Percentiles rank a stretch among this genome's conserved stretches.
Evolutionary conservation across 768 basidiomycete species (phyloP).

Genomic region (Guyanaporus albipodus): DNA sequence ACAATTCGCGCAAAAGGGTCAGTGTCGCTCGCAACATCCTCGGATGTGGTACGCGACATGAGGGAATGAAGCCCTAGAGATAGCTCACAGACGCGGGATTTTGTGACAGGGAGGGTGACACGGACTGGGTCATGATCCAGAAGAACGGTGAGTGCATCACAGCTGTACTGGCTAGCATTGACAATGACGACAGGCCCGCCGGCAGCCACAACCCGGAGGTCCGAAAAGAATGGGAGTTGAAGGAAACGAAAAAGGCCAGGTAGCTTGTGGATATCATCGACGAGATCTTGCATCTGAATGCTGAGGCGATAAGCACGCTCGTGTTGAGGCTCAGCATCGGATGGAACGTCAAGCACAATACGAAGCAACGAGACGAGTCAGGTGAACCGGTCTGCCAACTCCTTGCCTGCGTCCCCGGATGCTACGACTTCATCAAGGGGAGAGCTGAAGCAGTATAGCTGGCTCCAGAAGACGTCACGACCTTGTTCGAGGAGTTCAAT

Average conservation of each 20-base stretch:
- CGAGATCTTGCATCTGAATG: neutral
- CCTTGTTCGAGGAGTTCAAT: constrained; percentile 28
- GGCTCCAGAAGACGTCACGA: neutral
- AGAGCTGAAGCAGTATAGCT: constrained; percentile 9
- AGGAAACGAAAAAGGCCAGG: constrained; percentile 29
- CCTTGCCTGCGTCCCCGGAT: neutral
- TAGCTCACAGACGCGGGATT: neutral
- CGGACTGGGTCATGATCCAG: constrained; percentile 1
- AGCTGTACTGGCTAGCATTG: constrained; percentile 28
- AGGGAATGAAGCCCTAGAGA: neutral
- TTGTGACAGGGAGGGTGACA: neutral
- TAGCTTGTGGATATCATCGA: constrained; percentile 14
- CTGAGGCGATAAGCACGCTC: neutral
- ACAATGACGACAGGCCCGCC: constrained; percentile 33
- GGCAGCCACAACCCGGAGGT: constrained; percentile 15
- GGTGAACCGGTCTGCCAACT: neutral
- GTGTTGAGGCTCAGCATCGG: neutral
- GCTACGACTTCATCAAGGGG: constrained; percentile 1
- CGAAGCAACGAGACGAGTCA: neutral
- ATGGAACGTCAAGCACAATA: neutral
- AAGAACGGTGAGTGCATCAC: constrained; percentile 32
- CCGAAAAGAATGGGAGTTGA: constrained; percentile 12
- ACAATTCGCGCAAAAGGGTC: constrained; percentile 13
- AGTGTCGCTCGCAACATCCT: neutral
- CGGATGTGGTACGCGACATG: neutral